phyloP scores from a whole-genome alignment of 1,139 yeast genomes.

The Geotrichum citri-aurantii region DNA sequence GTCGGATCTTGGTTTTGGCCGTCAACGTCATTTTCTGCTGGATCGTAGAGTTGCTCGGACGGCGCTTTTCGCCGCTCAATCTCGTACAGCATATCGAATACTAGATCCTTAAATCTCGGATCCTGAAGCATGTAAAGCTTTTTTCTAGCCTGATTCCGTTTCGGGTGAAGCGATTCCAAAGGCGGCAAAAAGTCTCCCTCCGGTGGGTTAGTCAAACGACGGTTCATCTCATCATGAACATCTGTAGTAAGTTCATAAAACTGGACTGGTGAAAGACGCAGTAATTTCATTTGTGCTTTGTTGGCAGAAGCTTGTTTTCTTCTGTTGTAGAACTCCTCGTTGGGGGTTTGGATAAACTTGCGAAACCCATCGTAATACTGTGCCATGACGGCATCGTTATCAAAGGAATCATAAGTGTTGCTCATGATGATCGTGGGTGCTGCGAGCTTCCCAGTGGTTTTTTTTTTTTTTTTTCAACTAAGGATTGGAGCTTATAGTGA shows the following conservation, averaged over 20 bases:
- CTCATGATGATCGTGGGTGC: neutral
- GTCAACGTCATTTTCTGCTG: neutral
- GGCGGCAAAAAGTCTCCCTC: constrained; percentile 65
- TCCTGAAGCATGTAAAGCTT: constrained; percentile 82
- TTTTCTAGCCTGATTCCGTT: constrained; percentile 92
- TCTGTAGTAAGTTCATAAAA: constrained; percentile 86
- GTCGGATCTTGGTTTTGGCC: neutral
- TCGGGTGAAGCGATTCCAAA: constrained; percentile 75
- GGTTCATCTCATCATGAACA: constrained; percentile 81
- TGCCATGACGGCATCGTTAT: neutral
- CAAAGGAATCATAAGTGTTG: neutral
- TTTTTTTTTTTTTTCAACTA: too few species aligned
- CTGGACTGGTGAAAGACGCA: constrained; percentile 76
- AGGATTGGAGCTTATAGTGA: too few species aligned
- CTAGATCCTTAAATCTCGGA: constrained; percentile 79
- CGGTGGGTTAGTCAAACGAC: constrained; percentile 48
- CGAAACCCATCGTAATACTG: constrained; percentile 7
- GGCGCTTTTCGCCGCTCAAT: constrained; percentile 58
- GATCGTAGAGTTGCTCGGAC: neutral
- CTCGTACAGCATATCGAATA: constrained; percentile 82
- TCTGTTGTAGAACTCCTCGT: neutral
- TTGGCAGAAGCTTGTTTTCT: constrained; percentile 32
- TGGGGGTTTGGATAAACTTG: constrained; percentile 9
- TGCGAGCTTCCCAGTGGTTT: neutral
- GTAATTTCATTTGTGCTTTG: constrained; percentile 78